A percentile compares a stretch with the other conserved stretches of the same genome.
Evolutionary conservation across 768 basidiomycete species (phyloP).

Genomic region (Dioszegia hungarica): DNA sequence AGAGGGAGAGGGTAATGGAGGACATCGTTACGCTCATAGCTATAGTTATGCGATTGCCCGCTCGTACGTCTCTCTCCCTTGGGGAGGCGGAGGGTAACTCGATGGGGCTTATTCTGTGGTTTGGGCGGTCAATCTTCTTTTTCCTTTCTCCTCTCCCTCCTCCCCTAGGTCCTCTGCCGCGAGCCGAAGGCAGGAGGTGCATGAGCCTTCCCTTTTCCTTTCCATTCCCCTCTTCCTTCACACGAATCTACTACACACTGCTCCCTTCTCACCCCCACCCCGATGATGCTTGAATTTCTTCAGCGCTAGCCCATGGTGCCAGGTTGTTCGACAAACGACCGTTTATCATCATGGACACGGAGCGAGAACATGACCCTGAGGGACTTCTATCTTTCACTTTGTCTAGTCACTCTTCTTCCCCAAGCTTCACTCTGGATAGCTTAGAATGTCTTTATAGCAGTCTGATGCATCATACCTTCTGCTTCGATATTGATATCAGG

Average conservation of each 20-base stretch:
- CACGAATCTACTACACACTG: not conserved
- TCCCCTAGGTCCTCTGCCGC: not conserved
- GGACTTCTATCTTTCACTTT: conserved; percentile 10
- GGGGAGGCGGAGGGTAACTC: conserved; percentile 31
- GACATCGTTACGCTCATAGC: conserved; percentile 34
- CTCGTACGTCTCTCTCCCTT: not conserved
- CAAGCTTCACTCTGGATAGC: not conserved
- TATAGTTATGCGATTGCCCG: conserved; percentile 45
- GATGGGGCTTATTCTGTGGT: conserved; percentile 48
- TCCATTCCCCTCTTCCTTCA: not conserved
- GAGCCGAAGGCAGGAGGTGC: conserved; percentile 9
- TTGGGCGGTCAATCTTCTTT: conserved; percentile 17
- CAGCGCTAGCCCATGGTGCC: conserved; percentile 39
- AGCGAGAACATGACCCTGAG: conserved; percentile 42
- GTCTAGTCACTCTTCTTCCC: not conserved
- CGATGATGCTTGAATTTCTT: conserved; percentile 49
- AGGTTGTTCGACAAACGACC: conserved; percentile 28
- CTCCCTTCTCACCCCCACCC: conserved; percentile 11
- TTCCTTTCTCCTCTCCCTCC: conserved; percentile 7
- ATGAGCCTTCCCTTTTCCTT: not conserved
- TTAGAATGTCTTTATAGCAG: too few species aligned
- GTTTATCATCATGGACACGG: conserved; percentile 25
- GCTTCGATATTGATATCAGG: too few species aligned
- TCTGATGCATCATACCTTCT: too few species aligned
- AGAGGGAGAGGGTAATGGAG: not conserved